A percentile compares a stretch with the other conserved stretches of the same genome.
phyloP scores from a whole-genome alignment of 352 stramenopile species.

The Globisporangium barbulae region DNA sequence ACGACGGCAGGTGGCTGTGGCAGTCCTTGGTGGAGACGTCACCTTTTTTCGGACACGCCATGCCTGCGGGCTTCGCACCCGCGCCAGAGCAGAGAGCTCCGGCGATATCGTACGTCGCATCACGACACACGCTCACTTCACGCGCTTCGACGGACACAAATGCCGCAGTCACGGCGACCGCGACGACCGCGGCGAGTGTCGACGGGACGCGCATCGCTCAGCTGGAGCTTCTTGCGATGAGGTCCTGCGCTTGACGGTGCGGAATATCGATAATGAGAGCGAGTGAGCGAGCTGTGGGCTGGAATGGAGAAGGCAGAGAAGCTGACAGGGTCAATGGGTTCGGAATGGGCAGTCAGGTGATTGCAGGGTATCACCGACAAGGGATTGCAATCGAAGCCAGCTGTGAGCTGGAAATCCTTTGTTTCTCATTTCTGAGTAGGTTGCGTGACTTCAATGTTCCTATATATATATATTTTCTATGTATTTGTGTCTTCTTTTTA shows the following conservation, averaged over 20 bases:
- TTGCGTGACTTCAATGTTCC: too few species aligned
- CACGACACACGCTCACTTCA: constrained; percentile 46
- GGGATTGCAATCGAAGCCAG: not conserved
- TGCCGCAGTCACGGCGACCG: constrained; percentile 11
- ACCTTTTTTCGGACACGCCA: constrained; percentile 41
- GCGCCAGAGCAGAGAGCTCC: constrained; percentile 50
- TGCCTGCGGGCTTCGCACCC: constrained; percentile 31
- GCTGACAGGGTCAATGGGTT: not conserved
- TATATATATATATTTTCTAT: too few species aligned
- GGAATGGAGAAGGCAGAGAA: not conserved
- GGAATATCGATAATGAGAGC: not conserved
- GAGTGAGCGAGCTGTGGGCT: not conserved
- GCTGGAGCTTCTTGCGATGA: not conserved
- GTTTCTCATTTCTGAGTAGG: too few species aligned
- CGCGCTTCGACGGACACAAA: constrained; percentile 15
- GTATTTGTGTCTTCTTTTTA: too few species aligned
- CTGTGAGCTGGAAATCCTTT: too few species aligned
- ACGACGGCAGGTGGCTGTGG: constrained; percentile 40
- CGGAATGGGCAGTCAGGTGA: not conserved
- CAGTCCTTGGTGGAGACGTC: constrained; percentile 38
- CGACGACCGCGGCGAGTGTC: constrained; percentile 4
- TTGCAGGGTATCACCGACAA: not conserved
- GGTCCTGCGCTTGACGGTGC: not conserved
- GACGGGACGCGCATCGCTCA: not conserved
- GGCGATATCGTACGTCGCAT: constrained; percentile 55